phyloP scores from a whole-genome alignment of 164 flowering plant species.

The Dillenia turbinata region DNA sequence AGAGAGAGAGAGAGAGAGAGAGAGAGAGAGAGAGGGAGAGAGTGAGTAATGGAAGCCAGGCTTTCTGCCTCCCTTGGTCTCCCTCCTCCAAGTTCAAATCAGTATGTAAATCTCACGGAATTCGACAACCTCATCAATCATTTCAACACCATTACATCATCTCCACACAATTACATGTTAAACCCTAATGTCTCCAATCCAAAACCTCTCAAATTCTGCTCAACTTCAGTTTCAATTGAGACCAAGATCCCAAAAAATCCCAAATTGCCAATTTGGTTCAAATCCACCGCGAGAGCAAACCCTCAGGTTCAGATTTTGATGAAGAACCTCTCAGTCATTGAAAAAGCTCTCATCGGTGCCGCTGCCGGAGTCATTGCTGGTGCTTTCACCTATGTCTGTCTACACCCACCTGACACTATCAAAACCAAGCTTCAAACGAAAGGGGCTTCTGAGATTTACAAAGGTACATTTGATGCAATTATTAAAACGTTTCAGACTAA shows the following conservation, averaged over 20 bases:
- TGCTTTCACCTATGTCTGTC: slow-evolving; percentile 83
- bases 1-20: not conserved
- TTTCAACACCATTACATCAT: slow-evolving; percentile 25
- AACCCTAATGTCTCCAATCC: slow-evolving; percentile 1
- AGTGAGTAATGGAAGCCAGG: slow-evolving; percentile 10
- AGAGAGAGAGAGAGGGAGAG: not conserved
- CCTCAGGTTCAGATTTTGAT: slow-evolving; percentile 28
- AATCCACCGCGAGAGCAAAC: slow-evolving; percentile 27
- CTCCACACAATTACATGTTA: slow-evolving; percentile 7
- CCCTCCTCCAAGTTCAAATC: slow-evolving; percentile 4
- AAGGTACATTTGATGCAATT: slow-evolving; percentile 62
- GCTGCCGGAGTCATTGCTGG: slow-evolving; percentile 88
- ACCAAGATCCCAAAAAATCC: slow-evolving; percentile 11
- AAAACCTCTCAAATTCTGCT: slow-evolving; percentile 16
- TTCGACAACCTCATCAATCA: slow-evolving; percentile 30
- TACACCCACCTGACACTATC: slow-evolving; percentile 84
- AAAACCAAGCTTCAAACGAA: slow-evolving; percentile 90
- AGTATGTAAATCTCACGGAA: slow-evolving; percentile 9
- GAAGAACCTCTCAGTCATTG: slow-evolving; percentile 49
- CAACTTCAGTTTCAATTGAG: slow-evolving; percentile 25
- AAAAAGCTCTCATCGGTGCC: slow-evolving; percentile 78
- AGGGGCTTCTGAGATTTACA: slow-evolving; percentile 69
- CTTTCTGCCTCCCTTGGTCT: slow-evolving; percentile 16
- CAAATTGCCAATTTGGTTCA: slow-evolving; percentile 21
- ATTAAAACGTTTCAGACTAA: slow-evolving; percentile 62